phyloP scores from a whole-genome alignment of 768 basidiomycete genomes.

The Tulasnella sp. region DNA sequence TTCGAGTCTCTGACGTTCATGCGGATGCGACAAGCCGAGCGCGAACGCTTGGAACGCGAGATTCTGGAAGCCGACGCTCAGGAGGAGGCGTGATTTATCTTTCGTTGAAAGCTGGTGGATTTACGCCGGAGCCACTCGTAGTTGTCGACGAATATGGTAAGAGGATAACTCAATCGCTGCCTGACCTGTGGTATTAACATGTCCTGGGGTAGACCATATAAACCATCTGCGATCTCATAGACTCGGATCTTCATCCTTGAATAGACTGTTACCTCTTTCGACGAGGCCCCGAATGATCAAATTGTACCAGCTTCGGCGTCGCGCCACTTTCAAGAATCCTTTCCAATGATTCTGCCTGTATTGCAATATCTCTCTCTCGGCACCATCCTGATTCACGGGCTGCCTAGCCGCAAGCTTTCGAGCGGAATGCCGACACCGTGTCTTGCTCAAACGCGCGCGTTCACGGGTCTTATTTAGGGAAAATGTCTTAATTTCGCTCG shows the following conservation, averaged over 20 bases:
- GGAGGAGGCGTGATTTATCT: slow-evolving; percentile 27
- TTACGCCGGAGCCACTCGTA: background rate
- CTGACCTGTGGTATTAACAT: background rate
- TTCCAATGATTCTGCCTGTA: background rate
- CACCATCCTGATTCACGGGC: no score
- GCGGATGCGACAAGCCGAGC: slow-evolving; percentile 73
- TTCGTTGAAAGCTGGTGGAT: background rate
- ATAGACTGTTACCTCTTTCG: background rate
- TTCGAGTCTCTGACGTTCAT: slow-evolving; percentile 75
- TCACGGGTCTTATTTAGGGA: background rate
- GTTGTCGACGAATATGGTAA: background rate
- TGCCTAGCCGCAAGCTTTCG: no score
- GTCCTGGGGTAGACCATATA: background rate
- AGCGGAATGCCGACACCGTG: no score
- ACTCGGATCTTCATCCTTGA: background rate
- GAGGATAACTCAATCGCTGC: background rate
- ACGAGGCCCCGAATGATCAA: background rate
- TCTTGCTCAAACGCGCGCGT: background rate
- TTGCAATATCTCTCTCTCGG: background rate
- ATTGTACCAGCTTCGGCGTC: background rate
- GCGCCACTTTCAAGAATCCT: no score
- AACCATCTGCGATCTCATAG: background rate
- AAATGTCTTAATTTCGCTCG: background rate
- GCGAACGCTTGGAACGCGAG: slow-evolving; percentile 54
- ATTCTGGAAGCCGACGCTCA: slow-evolving; percentile 61